phyloP scores from a whole-genome alignment of 257 asterid species.

The Nicotiana tomentosiformis region DNA sequence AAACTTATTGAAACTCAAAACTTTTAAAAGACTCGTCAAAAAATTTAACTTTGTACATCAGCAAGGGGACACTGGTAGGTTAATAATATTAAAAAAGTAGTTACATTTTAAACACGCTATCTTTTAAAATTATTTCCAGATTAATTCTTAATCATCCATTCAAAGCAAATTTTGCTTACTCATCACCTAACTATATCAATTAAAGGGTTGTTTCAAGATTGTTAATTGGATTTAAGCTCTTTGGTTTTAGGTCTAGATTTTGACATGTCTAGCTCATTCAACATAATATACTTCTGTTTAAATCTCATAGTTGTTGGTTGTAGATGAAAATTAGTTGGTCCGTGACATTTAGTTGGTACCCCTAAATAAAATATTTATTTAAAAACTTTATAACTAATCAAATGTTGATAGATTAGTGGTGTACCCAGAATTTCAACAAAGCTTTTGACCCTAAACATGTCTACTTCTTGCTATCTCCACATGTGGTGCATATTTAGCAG shows the following conservation, averaged over 20 bases:
- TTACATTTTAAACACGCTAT: neutral
- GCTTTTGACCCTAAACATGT: neutral
- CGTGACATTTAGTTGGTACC: slow-evolving; percentile 10
- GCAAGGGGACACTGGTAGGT: neutral
- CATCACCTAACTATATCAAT: slow-evolving; percentile 2
- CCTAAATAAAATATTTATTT: neutral
- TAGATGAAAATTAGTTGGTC: slow-evolving; percentile 35
- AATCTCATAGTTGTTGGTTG: slow-evolving; percentile 15
- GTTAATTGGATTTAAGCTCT: neutral
- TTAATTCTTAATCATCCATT: neutral
- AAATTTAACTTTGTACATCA: neutral
- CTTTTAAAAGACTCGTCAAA: neutral
- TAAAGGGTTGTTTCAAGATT: neutral
- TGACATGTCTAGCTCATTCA: slow-evolving; percentile 6
- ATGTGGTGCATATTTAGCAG: neutral
- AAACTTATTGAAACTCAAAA: neutral
- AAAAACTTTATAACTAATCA: neutral
- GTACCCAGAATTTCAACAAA: neutral
- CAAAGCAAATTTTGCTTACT: neutral
- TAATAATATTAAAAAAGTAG: neutral
- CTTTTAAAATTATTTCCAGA: neutral
- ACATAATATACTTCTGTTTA: neutral
- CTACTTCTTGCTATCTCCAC: neutral
- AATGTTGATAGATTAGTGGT: neutral
- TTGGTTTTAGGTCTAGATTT: slow-evolving; percentile 8